Base-by-base conservation (phyloP, 805 yeast species). In the Wickerhamiella brachini region DNA sequence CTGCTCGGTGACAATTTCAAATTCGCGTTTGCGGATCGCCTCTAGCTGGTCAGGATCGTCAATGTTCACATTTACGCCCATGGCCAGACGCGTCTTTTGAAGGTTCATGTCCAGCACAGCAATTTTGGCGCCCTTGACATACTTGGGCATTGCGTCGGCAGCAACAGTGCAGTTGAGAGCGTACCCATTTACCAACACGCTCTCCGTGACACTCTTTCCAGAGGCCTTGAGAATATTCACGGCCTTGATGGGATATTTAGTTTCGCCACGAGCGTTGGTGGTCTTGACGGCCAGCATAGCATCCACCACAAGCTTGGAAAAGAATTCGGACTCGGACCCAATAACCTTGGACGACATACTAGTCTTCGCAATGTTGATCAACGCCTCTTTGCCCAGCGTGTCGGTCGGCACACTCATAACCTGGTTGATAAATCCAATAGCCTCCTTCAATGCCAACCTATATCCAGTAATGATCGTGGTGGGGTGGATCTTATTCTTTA, bases 1-100 rank as follows among this genome's bases (percentile, higher is more conserved):
- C 67, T 88, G 80, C 66, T 88, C 96, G 55, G 85, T 70, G 29
- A 87, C 78, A 56, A 88, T 85, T 44, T 86, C 95, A 61, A 81
- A 80, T 71, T 88, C 97, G 61, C 95, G 78, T 66, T 85, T 80
- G 62, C 96, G 77, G 59, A 88, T 86, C 60, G 85, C 85, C 71
- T 93, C 99, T 59, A 93, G 77, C 69, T 87, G 95, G 60, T 93
- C 96, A 43, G 99, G 98, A 66, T 93, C 97, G 61, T 86, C 95
- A 64, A 93, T 87, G 65, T 89, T 89, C 68, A 93, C 85, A 68
- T 88, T 95, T 49, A 93, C 97, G 51, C 99, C 99, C 80, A 93
- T 80, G 43, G 97, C 96, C 96, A 93, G 87, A 65, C 89, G 80
- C 2, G 95, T 93, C 67, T 89, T 90, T 67, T 94, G 98, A 64